Base-by-base conservation (phyloP, 441 rosid genomes). In the Pelargonium australe region DNA sequence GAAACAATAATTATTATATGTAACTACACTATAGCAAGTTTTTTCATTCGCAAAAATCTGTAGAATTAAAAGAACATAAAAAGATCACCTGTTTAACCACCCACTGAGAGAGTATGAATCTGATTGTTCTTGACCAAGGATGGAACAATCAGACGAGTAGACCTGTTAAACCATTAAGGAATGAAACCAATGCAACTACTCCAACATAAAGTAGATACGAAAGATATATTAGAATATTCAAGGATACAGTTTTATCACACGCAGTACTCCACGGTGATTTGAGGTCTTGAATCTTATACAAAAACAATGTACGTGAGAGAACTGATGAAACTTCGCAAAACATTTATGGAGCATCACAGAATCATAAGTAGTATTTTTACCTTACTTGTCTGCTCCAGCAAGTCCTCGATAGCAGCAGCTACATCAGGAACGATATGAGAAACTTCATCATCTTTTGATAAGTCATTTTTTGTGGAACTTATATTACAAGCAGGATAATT, bases 391-490 rank as follows among this genome's bases (percentile, higher is more conserved):
- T 90, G 94, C 92, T 88, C 96, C 75, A 89, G 75, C 73, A 95
- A 80, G 85, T 92, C 94, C 87, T 92, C 99, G 76, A 92, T 95
- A 47, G 86, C 90, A 83, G 94, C 89, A 70, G 92, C 98, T 66
- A 95, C 95, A 82, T 92, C 97, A 57, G 97, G 89, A 82, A 82
- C 86, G 73, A 79, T 84, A 75, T 75, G 83, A 72, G 83, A 72
- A 71, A 78, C 80, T 79, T 85, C 82, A 69, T 66, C 73, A 67
- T 71, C 79, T 77, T 76, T 83, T 65, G 67, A 69, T 63, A 68
- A 79, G 55, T 70, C 75, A 65, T 70, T 78, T 63, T 75, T 81
- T 55, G 71, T 72, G 62, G 80, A 76, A 61, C 71, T 82, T 25
- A 53, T 71, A 51, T 75, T 72, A 76, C 70, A 37, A n/a, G 69